Evolutionary conservation across 2,329 filamentous ascomycete genomes (phyloP), one percentile per base, ranked within the genome.

Genomic region (Penicillium decumbens): DNA sequence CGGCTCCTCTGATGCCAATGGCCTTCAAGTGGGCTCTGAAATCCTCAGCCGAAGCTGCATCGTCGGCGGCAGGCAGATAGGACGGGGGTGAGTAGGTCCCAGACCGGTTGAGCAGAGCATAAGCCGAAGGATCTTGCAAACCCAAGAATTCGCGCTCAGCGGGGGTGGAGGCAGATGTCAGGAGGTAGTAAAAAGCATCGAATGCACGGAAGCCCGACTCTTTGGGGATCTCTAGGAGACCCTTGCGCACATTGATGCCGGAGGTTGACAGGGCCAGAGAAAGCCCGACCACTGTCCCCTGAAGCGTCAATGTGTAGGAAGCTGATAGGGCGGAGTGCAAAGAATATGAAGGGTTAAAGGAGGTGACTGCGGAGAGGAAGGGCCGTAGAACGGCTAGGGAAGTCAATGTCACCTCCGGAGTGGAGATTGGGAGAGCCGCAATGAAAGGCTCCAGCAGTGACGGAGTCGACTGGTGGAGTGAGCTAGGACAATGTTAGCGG

Each of bases 111-210:
- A 98, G 77, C 1, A 98, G 76, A 5, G 83, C 72, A 68, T 97
- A 98, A 38, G 81, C 78, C 3, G 88, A 86, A 2, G 88, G 82
- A 7, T 83, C 77, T 71, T 89, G 87, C 27, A 98, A 79, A 24
- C 87, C 84, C 12, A 98, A 75, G 53, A 91, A 95, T 66, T 97
- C 92, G 48, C 89, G 80, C 72, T 98, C 93, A 1, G 89, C 85
- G 3, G 87, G 83, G 1, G 89, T 93, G 0, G 93, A 95, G 0
- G 88, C 87, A n/a, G 88, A 90, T 0, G 91, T 95, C 37, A 97
- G 79, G 0, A 98, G 82, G 63, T 96, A 97, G 74, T 98, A 97
- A 66, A 98, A 97, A 43, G 95, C 93, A 65, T 98, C 92, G 61
- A 98, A 98, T 3, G 92, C 93, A 55, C 93, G 85, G 70, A 89